A percentile compares a stretch with the other conserved stretches of the same genome.
Evolutionary conservation across 352 stramenopile genomes (phyloP).

Genomic region (Plasmopara viticola): DNA sequence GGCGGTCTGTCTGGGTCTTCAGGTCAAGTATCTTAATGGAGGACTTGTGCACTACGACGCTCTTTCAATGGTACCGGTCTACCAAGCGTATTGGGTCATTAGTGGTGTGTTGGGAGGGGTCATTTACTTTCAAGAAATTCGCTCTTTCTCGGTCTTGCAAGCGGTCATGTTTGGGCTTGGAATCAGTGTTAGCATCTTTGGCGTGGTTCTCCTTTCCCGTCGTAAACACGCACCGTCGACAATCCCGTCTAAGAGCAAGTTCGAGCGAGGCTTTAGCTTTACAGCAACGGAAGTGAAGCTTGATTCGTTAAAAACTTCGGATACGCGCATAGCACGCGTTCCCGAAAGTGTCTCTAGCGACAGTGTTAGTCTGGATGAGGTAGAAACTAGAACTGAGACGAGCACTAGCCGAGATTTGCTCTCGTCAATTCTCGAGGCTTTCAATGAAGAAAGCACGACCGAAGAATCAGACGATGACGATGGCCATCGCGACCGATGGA

Average conservation of each 20-base stretch:
- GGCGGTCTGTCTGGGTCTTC: too few species aligned
- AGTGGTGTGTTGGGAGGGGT: constrained; percentile 81
- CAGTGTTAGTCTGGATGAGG: too few species aligned
- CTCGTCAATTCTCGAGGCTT: too few species aligned
- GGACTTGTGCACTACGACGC: constrained; percentile 75
- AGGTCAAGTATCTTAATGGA: constrained; percentile 44
- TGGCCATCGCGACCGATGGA: constrained; percentile 13
- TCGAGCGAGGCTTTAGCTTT: too few species aligned
- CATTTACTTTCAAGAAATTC: constrained; percentile 90
- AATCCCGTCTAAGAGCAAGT: constrained; percentile 23
- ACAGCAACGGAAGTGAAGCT: too few species aligned
- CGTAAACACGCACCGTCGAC: constrained; percentile 41
- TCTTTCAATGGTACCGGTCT: constrained; percentile 77
- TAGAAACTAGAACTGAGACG: too few species aligned
- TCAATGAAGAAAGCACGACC: constrained; percentile 19
- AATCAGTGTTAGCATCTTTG: constrained; percentile 74
- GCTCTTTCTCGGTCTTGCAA: constrained; percentile 52
- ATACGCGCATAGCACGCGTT: too few species aligned
- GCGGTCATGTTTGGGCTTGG: constrained; percentile 32
- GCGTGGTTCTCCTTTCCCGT: constrained; percentile 76
- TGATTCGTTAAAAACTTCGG: too few species aligned
- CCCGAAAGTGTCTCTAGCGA: too few species aligned
- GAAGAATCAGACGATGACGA: constrained; percentile 31
- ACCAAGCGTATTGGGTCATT: constrained; percentile 88
- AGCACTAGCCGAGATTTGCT: too few species aligned